Evolutionary conservation across 2,329 filamentous ascomycete genomes (phyloP).

Genomic region (Lachnellula arida): DNA sequence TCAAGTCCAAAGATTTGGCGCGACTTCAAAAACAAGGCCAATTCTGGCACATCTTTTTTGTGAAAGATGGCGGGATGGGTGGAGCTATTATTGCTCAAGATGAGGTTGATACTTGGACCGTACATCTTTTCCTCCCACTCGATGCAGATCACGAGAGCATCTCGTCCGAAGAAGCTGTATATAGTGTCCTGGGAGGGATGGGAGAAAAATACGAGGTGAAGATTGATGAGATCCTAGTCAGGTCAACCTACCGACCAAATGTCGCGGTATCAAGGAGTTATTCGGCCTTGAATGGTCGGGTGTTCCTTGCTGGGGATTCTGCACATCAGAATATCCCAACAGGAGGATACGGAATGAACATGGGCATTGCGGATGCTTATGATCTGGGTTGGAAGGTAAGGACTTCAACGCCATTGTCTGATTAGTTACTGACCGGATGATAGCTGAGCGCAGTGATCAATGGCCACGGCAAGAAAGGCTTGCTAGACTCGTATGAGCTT

Average conservation of each 20-base stretch:
- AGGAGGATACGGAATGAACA: slow-evolving; percentile 35
- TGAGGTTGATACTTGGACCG: slow-evolving; percentile 29
- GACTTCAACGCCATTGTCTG: background rate
- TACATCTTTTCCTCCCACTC: slow-evolving; percentile 22
- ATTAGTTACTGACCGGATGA: too few relatives aligned
- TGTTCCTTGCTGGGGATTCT: slow-evolving; percentile 32
- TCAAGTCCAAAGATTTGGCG: slow-evolving; percentile 17
- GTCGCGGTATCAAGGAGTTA: slow-evolving; percentile 29
- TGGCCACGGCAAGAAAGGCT: too few relatives aligned
- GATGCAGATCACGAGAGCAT: slow-evolving; percentile 14
- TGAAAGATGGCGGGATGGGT: slow-evolving; percentile 9
- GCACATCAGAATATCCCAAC: slow-evolving; percentile 3
- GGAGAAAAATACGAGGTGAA: slow-evolving; percentile 19
- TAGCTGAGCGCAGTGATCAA: too few relatives aligned
- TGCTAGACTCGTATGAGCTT: too few relatives aligned
- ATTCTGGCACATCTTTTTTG: slow-evolving; percentile 23
- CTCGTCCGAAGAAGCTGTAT: slow-evolving; percentile 23
- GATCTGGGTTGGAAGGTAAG: slow-evolving; percentile 30
- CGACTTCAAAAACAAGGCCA: slow-evolving; percentile 13
- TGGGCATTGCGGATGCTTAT: slow-evolving; percentile 30
- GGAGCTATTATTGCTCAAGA: slow-evolving; percentile 22
- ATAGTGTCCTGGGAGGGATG: slow-evolving; percentile 22
- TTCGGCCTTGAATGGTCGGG: slow-evolving; percentile 7
- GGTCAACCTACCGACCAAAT: slow-evolving; percentile 28
- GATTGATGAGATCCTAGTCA: slow-evolving; percentile 33